phyloP scores from a whole-genome alignment of 2,329 filamentous ascomycete genomes.

The Bipolaris gigantea region DNA sequence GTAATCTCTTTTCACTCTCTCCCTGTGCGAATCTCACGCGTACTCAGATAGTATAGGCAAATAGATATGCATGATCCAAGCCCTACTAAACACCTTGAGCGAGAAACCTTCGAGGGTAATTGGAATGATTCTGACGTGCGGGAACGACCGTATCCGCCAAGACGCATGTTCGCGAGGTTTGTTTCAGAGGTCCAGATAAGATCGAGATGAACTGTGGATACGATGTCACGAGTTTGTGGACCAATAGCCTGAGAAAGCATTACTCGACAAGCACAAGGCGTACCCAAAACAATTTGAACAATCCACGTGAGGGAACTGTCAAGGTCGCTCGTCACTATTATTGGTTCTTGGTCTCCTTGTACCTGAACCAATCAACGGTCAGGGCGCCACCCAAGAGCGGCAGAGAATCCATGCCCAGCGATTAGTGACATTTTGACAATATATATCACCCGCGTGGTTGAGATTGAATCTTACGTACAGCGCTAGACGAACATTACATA shows the following conservation, averaged over 20 bases:
- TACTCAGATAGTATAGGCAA: no score
- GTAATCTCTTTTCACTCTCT: no score
- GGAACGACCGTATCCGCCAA: neutral
- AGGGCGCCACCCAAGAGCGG: slow-evolving; percentile 13
- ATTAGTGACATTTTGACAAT: slow-evolving; percentile 5
- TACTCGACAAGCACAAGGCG: neutral
- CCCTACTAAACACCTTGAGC: no score
- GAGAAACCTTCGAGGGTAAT: no score
- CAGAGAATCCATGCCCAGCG: slow-evolving; percentile 12
- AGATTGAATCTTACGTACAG: no score
- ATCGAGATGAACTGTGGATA: neutral
- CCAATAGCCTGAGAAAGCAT: neutral
- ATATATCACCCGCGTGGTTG: neutral
- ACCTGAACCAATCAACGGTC: slow-evolving; percentile 10
- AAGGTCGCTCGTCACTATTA: slow-evolving; percentile 13
- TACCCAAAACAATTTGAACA: slow-evolving; percentile 7
- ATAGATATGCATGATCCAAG: no score
- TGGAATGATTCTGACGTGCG: no score
- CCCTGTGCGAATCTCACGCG: no score
- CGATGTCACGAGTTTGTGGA: neutral
- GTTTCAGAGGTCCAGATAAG: neutral
- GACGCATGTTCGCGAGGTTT: neutral
- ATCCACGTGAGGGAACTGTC: slow-evolving; percentile 12
- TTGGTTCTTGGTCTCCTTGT: slow-evolving; percentile 17
- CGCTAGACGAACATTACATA: no score